Base-by-base conservation (phyloP, 768 basidiomycete species). In the Lentinula raphanica region DNA sequence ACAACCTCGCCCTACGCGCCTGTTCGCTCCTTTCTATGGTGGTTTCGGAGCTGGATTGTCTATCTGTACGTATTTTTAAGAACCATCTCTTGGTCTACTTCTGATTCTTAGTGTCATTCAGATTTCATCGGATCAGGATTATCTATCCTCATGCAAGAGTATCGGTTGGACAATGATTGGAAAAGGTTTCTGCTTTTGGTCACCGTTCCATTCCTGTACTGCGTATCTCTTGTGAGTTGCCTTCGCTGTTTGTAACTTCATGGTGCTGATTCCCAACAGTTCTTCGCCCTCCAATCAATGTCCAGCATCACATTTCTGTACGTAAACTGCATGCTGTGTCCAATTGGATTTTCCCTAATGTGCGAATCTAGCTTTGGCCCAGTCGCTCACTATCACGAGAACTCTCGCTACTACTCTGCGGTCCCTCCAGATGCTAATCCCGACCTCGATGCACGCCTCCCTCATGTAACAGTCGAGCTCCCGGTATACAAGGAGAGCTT, bases 401-500 rank as follows among this genome's bases (percentile, higher is more conserved):
- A 94, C 68, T 92, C 90, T 0, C 81, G 79, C 38, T 94, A 88
- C 70, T 94, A 90, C 67, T 92, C 89, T 11, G 88, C 90, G 11
- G 69, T 79, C 50, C 77, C 76, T 44, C 87, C 90, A 0, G 77
- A 74, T 25, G 69, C 83, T 0, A 87, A 86, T 68, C 78, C 81
- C 54, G 83, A 80, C 15, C 75, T 90, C 56, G 88, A 90, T 67
- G 63, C 76, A 1, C 76, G 73, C 54, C 76, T 92, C 3, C 90
- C 89, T 2, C 90, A 91, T 65, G 77, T 92, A 15, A 88, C 88
- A 0, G 76, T 94, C 49, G 85, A 94, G 70, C 78, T 94, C 73
- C 92, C 92, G 0, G 92, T 94, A 3, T 95, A 94, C 72, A 94
- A 92, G 66, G 90, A 92, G 67, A 88, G 84, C 63, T 69, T 92